Evolutionary conservation across 1,284 basidiomycete species (phyloP).

Genomic region (Testicularia cyperi): DNA sequence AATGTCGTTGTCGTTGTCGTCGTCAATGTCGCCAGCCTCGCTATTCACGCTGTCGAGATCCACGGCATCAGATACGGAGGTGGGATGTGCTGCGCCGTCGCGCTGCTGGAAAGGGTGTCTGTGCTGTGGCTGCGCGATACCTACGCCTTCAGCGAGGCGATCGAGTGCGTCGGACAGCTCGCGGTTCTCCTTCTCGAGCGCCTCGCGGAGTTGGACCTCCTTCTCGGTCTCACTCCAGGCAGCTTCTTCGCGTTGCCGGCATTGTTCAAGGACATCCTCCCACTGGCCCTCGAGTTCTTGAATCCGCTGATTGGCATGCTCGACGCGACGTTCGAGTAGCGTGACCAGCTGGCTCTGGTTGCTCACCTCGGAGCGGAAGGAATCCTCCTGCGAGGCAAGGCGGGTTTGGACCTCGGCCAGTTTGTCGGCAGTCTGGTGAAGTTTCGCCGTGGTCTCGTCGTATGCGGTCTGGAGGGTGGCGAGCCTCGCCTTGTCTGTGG

Average conservation of each 20-base stretch:
- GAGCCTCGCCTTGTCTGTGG: conserved; percentile 68
- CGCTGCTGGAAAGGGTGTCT: too few relatives aligned
- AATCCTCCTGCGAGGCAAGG: conserved; percentile 75
- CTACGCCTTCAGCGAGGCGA: conserved; percentile 53
- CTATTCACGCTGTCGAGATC: too few relatives aligned
- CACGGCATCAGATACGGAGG: too few relatives aligned
- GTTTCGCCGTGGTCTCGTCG: conserved; percentile 68
- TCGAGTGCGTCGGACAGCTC: conserved; percentile 54
- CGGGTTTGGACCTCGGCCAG: conserved; percentile 72
- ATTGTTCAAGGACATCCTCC: conserved; percentile 70
- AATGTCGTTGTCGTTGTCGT: conserved; percentile 24
- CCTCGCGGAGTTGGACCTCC: conserved; percentile 60
- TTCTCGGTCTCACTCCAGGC: conserved; percentile 71
- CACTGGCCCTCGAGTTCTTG: conserved; percentile 76
- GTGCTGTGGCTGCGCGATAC: conserved; percentile 49
- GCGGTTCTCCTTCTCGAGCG: conserved; percentile 61
- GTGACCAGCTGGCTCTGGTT: conserved; percentile 71
- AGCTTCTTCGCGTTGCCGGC: conserved; percentile 69
- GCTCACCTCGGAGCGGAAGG: conserved; percentile 73
- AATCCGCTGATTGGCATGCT: conserved; percentile 74
- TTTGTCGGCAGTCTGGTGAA: conserved; percentile 71
- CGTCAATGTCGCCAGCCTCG: not conserved
- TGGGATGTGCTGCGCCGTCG: conserved; percentile 8
- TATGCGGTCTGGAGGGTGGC: conserved; percentile 73
- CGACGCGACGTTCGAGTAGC: conserved; percentile 80